Conservation (phyloP, 352 stramenopile genomes). For the Elongisporangium anandrum region DNA sequence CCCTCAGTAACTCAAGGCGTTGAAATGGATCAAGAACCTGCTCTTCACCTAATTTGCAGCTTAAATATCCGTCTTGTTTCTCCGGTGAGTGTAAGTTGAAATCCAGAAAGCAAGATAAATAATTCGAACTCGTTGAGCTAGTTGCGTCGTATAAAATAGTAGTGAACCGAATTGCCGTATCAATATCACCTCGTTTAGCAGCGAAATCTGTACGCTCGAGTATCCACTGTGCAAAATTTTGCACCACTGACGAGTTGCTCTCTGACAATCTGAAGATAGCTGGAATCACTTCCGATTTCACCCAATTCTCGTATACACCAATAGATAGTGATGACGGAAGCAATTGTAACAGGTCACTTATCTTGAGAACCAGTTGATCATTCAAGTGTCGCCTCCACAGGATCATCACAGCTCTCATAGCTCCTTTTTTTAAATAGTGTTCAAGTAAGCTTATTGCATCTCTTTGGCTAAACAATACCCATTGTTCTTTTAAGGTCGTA, state of each 20-base stretch:
- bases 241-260: slow-evolving; percentile 14
- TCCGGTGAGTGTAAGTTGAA: slow-evolving; percentile 21
- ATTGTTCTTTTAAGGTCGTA: slow-evolving; percentile 13
- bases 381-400: slow-evolving; percentile 53
- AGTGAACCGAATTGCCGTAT: slow-evolving; percentile 21
- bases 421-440: slow-evolving; percentile 39
- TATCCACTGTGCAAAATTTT: slow-evolving; percentile 25
- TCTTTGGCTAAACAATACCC: slow-evolving; percentile 28
- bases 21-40: slow-evolving; percentile 8
- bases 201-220: slow-evolving; percentile 20
- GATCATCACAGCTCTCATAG: slow-evolving; percentile 44
- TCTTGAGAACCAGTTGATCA: slow-evolving; percentile 21
- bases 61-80: slow-evolving; percentile 14
- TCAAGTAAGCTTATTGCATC: slow-evolving; percentile 33
- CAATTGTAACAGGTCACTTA: slow-evolving; percentile 27
- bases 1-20: slow-evolving; percentile 23
- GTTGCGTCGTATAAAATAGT: neutral
- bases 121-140: neutral
- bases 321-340: slow-evolving; percentile 39
- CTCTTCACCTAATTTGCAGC: slow-evolving; percentile 5
- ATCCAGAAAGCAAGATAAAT: neutral
- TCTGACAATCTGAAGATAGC: slow-evolving; percentile 26
- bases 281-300: slow-evolving; percentile 48
- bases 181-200: slow-evolving; percentile 20
- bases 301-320: slow-evolving; percentile 43